Percentiles rank a stretch among this genome's conserved stretches.
These are phyloP conservation scores for Acanthamoeba sp. DNA, from an alignment of 208 protist species.

Conservation along the genomic window DNA sequence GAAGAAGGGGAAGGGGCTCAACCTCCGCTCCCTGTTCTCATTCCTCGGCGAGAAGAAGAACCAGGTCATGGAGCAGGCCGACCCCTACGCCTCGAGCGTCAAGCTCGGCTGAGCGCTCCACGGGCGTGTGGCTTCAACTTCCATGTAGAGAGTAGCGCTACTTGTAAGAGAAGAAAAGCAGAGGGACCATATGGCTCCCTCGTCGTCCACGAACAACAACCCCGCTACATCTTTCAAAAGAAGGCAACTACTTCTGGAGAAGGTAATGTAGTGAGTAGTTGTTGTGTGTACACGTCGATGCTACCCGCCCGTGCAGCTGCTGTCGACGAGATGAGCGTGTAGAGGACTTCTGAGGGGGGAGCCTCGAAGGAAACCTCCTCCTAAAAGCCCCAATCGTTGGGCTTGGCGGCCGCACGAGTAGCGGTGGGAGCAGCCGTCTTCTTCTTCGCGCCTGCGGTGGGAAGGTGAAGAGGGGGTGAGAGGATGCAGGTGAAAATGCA, in stretches of 20 bases:
- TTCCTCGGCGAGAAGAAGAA: slow-evolving; percentile 66
- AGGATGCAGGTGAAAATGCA: not conserved
- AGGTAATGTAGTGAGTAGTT: too few relatives aligned
- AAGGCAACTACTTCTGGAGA: too few relatives aligned
- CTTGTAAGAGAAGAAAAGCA: not conserved
- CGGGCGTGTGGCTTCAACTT: too few relatives aligned
- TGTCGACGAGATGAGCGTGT: too few relatives aligned
- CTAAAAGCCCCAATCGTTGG: slow-evolving; percentile 43
- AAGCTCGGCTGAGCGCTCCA: slow-evolving; percentile 35
- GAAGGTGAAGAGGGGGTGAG: not conserved
- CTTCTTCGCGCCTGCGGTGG: not conserved
- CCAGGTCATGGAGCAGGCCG: slow-evolving; percentile 69
- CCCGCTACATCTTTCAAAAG: too few relatives aligned
- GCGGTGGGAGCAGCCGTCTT: not conserved
- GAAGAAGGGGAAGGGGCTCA: slow-evolving; percentile 45
- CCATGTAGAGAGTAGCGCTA: not conserved
- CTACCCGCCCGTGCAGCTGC: too few relatives aligned
- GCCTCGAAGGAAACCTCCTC: too few relatives aligned
- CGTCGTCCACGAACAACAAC: too few relatives aligned
- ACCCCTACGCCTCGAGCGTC: slow-evolving; percentile 56
- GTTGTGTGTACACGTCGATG: too few relatives aligned
- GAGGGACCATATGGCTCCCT: not conserved
- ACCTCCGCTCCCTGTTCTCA: slow-evolving; percentile 63
- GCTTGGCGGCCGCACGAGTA: not conserved
- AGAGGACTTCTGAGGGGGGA: too few relatives aligned